Conservation (phyloP, 768 basidiomycete species). For the Lentinula aciculospora region DNA sequence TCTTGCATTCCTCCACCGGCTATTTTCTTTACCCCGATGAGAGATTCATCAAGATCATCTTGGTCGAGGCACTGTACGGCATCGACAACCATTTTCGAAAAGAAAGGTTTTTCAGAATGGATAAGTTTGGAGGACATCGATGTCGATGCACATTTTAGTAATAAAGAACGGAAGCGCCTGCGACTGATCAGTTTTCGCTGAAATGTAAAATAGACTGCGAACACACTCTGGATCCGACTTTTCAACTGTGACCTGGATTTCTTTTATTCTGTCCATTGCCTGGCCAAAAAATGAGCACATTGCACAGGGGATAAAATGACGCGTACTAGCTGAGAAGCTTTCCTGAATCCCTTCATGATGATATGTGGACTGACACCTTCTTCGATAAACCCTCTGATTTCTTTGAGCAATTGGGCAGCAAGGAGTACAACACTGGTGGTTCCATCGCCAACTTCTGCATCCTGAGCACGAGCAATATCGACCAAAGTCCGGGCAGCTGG, state of each 20-base stretch:
- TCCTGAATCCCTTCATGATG: conserved; percentile 94
- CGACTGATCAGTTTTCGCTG: conserved; percentile 11
- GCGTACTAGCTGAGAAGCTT: conserved; percentile 80
- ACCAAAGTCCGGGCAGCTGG: conserved; percentile 97
- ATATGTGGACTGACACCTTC: conserved; percentile 97
- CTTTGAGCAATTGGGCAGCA: conserved; percentile 92
- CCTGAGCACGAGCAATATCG: conserved; percentile 96
- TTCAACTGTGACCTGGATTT: conserved; percentile 86
- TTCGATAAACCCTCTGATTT: conserved; percentile 86
- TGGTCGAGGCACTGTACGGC: conserved; percentile 92
- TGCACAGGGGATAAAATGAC: conserved; percentile 6
- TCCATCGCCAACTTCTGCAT: conserved; percentile 97
- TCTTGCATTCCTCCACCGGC: conserved; percentile 98
- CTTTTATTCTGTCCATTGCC: conserved; percentile 84
- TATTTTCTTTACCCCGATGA: conserved; percentile 97
- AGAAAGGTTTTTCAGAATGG: conserved; percentile 98
- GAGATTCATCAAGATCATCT: conserved; percentile 87
- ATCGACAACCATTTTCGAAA: conserved; percentile 98
- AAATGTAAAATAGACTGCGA: background rate
- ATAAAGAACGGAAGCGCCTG: conserved; percentile 89
- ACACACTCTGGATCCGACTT: conserved; percentile 85
- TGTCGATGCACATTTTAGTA: conserved; percentile 95
- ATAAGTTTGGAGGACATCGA: conserved; percentile 99
- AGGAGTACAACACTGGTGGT: conserved; percentile 95
- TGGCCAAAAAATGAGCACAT: conserved; percentile 23